Percentiles rank a stretch among this genome's conserved stretches.
Conservation (phyloP, 805 yeast species). For the Lachancea thermotolerans region DNA sequence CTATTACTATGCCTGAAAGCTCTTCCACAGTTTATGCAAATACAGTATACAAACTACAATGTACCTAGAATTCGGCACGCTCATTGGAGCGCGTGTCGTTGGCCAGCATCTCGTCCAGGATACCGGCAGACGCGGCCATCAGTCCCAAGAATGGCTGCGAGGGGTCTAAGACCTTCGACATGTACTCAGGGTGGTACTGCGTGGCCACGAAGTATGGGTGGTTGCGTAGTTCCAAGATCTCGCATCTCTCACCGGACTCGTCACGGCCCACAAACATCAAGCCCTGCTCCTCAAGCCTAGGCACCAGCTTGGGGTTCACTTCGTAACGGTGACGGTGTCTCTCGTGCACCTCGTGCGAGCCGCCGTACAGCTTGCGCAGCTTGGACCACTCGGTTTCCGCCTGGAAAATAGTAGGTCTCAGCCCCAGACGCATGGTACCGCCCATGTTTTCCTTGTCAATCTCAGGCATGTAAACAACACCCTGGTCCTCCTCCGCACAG, state of each 20-base stretch:
- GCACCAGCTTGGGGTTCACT: slow-evolving; percentile 79
- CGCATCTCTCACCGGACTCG: slow-evolving; percentile 88
- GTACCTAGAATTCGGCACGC: slow-evolving; percentile 26
- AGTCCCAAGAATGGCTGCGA: slow-evolving; percentile 94
- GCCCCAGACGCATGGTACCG: slow-evolving; percentile 98
- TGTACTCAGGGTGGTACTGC: slow-evolving; percentile 97
- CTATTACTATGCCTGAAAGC: no score
- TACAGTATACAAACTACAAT: no score
- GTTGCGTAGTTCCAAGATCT: slow-evolving; percentile 74
- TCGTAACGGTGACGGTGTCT: slow-evolving; percentile 99
- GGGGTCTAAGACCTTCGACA: slow-evolving; percentile 94
- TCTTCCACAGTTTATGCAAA: no score
- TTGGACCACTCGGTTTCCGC: slow-evolving; percentile 57
- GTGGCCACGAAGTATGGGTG: slow-evolving; percentile 93
- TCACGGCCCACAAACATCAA: slow-evolving; percentile 90
- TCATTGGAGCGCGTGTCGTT: slow-evolving; percentile 1
- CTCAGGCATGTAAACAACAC: slow-evolving; percentile 97
- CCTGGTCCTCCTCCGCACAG: slow-evolving; percentile 50
- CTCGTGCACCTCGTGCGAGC: slow-evolving; percentile 61
- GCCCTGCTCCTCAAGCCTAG: slow-evolving; percentile 66
- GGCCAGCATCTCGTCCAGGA: slow-evolving; percentile 55
- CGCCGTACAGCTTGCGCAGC: slow-evolving; percentile 75
- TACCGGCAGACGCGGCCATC: slow-evolving; percentile 89
- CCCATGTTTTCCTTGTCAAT: slow-evolving; percentile 93
- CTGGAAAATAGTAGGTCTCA: slow-evolving; percentile 81